These are phyloP conservation scores for Gossypium schwendimanii DNA, from an alignment of 441 rosid genomes.

Conservation along the genomic window DNA sequence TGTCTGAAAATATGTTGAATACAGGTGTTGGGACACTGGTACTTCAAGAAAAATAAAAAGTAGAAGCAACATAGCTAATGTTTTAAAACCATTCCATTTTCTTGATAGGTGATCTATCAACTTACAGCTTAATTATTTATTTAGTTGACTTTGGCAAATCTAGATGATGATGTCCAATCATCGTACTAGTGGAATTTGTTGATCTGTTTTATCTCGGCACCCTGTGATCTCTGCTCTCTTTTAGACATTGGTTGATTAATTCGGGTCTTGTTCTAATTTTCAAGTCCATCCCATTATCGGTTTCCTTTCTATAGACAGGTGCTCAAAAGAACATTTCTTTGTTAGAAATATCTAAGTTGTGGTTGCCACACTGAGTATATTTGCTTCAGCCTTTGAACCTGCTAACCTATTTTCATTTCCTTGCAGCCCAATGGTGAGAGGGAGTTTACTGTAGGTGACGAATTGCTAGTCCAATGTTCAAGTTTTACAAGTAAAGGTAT, in stretches of 20 bases:
- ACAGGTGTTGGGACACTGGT: background rate
- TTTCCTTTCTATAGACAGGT: background rate
- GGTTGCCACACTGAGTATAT: background rate
- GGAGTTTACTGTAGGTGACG: slow-evolving; percentile 52
- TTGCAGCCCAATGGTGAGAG: slow-evolving; percentile 42
- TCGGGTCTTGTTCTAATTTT: background rate
- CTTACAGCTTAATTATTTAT: background rate
- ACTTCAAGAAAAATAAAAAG: no score
- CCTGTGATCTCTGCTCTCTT: background rate
- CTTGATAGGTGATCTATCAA: background rate
- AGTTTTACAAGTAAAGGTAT: slow-evolving; percentile 74
- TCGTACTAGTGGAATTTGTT: no score
- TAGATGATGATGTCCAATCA: no score
- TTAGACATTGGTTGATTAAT: background rate
- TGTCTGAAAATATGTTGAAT: background rate
- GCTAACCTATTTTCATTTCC: slow-evolving; percentile 12
- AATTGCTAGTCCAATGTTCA: slow-evolving; percentile 53
- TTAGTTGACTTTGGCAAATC: no score
- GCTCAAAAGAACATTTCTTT: background rate
- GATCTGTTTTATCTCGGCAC: background rate
- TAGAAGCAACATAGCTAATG: no score
- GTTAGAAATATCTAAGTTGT: background rate
- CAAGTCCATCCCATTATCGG: no score
- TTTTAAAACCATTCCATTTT: background rate
- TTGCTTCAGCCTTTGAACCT: background rate